These are phyloP conservation scores for Pseudogymnoascus sp. DNA, from an alignment of 2,329 filamentous ascomycete species.

Conservation along the genomic window DNA sequence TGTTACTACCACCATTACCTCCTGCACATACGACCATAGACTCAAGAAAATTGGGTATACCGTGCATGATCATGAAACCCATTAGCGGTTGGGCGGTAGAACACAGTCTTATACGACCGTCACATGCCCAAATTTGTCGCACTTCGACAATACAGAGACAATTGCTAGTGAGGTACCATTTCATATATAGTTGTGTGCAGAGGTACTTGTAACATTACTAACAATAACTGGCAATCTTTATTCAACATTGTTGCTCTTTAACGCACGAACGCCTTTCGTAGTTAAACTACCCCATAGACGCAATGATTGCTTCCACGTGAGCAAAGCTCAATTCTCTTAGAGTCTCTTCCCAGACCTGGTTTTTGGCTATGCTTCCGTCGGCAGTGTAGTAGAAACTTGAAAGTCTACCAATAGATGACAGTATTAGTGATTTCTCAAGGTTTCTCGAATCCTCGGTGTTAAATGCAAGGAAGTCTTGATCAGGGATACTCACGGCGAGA, in stretches of 20 bases:
- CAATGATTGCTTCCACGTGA: constrained; percentile 12
- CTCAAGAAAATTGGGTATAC: no score
- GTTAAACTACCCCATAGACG: not conserved
- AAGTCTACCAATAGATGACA: constrained; percentile 22
- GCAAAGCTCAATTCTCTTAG: constrained; percentile 30
- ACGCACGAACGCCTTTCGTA: no score
- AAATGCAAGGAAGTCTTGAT: not conserved
- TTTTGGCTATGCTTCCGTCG: constrained; percentile 29
- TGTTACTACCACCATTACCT: not conserved
- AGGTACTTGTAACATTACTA: not conserved
- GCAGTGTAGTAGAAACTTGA: constrained; percentile 27
- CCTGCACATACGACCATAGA: not conserved
- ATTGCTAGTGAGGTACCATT: no score
- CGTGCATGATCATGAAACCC: no score
- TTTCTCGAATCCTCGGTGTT: not conserved
- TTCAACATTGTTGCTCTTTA: not conserved
- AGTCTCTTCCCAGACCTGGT: constrained; percentile 34
- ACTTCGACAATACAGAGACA: no score
- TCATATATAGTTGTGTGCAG: not conserved
- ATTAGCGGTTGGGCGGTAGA: no score
- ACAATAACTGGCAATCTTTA: not conserved
- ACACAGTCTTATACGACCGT: no score
- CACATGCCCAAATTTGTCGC: no score
- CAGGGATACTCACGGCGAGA: constrained; percentile 34
- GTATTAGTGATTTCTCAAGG: not conserved